Evolutionary conservation across 2,329 filamentous ascomycete genomes (phyloP), one percentile per base, ranked within the genome.

Genomic region (Xylariales sp.): DNA sequence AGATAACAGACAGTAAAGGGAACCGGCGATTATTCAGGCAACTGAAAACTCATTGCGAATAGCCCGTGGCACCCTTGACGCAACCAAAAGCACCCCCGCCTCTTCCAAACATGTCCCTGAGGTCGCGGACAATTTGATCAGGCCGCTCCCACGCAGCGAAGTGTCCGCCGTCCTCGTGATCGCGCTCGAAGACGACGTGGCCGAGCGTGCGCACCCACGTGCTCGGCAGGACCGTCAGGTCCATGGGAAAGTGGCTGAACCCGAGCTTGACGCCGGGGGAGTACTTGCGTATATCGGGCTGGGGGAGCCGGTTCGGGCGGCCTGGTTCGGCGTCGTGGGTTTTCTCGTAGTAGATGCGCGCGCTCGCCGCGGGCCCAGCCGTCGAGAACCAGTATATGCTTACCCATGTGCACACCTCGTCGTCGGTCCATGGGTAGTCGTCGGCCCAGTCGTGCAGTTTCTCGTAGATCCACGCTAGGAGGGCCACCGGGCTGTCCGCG

Each of bases 391-490:
- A 88, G 77, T 94, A 94, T 46, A 94, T 85, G 57, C 84, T 87
- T 0, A 94, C 80, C 92, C 91, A 95, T 0, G 89, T 92, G 32
- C 93, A 80, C 8, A 94, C 85, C 79, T 94, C 91, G 62, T 94
- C 91, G 68, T 93, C 89, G 0, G 87, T 90, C 91, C 91, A 94
- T 0, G 86, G 81, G 74, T 93, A 93, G 0, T 73, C 74, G 73
- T 94, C 91, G 0, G 89, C 89, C 92, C 92, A 95, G 72, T 92
- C 89, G 71, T 90, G 87, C 45, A 95, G 80, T 76, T 95, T 95
- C 79, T 95, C 93, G 71, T 92, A 92, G 41, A 95, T 89, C 93
- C 93, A 96, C 0, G 91, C 87, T 1, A 95, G 82, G 3, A 93
- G 80, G 0, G 86, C 91, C 0, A 92, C 86, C 0, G 92, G 93